phyloP scores from a whole-genome alignment of 1,139 yeast species.

The Yamadazyma dushanensis region DNA sequence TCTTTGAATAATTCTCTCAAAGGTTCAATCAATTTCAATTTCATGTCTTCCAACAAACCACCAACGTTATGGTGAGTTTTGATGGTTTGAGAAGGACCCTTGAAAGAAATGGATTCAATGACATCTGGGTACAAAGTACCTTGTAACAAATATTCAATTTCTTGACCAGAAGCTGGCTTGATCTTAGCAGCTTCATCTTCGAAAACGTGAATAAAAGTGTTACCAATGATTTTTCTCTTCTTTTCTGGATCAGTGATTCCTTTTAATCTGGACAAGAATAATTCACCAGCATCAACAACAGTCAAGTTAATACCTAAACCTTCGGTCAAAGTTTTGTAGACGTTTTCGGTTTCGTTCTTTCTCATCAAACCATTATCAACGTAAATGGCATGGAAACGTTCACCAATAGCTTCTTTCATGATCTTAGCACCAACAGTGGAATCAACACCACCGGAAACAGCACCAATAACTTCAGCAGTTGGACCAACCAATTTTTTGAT shows the following conservation, averaged over 20 bases:
- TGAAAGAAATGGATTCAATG: conserved; percentile 96
- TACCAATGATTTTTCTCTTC: conserved; percentile 98
- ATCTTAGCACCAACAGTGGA: conserved; percentile 98
- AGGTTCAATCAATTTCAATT: conserved; percentile 96
- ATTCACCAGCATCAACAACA: conserved; percentile 91
- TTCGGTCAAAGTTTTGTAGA: conserved; percentile 83
- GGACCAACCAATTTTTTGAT: conserved; percentile 92
- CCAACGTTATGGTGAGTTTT: conserved; percentile 99
- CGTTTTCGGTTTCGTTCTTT: conserved; percentile 85
- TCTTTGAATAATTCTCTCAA: conserved; percentile 97
- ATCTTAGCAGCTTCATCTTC: conserved; percentile 95
- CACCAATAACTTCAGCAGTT: conserved; percentile 98
- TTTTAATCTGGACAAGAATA: conserved; percentile 79
- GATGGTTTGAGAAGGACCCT: conserved; percentile 99
- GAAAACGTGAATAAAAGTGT: conserved; percentile 94
- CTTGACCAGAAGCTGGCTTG: conserved; percentile 85
- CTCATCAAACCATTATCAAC: conserved; percentile 99
- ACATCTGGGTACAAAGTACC: conserved; percentile 99
- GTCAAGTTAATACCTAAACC: conserved; percentile 94
- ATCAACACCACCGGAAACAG: conserved; percentile 99
- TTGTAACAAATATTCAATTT: conserved; percentile 89
- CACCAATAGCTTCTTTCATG: conserved; percentile 98
- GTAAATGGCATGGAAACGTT: conserved; percentile 95
- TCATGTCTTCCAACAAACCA: conserved; percentile 96
- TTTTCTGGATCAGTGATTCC: conserved; percentile 98